Evolutionary conservation across 2,329 filamentous ascomycete genomes (phyloP).

Genomic region (Lasiodiplodia sp.): DNA sequence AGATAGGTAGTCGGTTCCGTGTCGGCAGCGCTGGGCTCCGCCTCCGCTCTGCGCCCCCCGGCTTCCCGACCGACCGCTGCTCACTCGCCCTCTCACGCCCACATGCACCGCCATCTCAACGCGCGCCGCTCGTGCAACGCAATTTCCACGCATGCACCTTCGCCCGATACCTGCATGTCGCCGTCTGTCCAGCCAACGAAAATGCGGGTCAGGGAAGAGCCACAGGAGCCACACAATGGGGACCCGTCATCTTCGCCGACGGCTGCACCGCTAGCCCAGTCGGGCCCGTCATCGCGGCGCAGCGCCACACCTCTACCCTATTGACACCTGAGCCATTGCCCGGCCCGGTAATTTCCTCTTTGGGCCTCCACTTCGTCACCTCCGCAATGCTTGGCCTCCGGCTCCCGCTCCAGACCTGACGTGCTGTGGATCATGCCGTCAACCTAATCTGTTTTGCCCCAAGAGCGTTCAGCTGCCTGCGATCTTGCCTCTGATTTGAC

Average conservation of each 20-base stretch:
- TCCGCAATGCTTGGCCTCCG: constrained; percentile 14
- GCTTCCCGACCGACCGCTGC: neutral
- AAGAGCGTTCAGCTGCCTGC: neutral
- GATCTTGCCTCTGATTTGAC: neutral
- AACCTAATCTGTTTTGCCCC: neutral
- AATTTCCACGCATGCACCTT: constrained; percentile 13
- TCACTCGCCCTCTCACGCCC: neutral
- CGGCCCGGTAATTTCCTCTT: neutral
- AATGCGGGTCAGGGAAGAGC: neutral
- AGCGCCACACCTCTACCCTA: constrained; percentile 6
- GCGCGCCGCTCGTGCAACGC: neutral
- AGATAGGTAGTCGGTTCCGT: neutral
- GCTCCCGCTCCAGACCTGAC: neutral
- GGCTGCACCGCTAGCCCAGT: constrained; percentile 1
- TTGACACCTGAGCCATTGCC: neutral
- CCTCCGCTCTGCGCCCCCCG: neutral
- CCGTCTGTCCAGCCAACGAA: neutral
- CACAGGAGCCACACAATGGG: constrained; percentile 10
- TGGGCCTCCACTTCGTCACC: neutral
- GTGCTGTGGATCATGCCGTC: neutral
- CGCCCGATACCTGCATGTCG: neutral
- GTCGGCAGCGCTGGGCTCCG: neutral
- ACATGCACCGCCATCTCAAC: neutral
- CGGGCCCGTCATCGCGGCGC: neutral
- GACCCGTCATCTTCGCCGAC: constrained; percentile 5